Base-by-base conservation (phyloP, 345 rosid species). In the Kandelia obovata region DNA sequence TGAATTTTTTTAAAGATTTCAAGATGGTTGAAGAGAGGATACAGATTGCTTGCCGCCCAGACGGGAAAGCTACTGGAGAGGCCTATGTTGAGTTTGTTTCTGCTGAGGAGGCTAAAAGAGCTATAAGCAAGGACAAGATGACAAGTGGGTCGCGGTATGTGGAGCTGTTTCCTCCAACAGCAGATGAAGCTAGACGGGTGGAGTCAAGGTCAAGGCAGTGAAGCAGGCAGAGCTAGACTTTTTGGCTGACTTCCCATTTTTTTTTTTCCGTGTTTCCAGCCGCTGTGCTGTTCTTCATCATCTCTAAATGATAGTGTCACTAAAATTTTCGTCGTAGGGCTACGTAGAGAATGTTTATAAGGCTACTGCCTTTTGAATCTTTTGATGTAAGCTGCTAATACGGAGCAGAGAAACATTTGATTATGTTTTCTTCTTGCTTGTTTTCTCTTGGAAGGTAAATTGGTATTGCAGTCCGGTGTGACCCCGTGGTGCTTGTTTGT, bases 21-120 rank as follows among this genome's bases (percentile, higher is more conserved):
- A 80, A 79, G 67, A 75, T 93, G 23, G 69, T 80, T 6, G 87
- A 87, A 76, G 93, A 82, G 3, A 77, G 81, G 82, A 68, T 86
- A 66, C 96, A 87, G 62, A 85, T 93, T 19, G 96, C 94, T 10
- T 93, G 92, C 78, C 86, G 93, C 58, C 88, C 92, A 3, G 97
- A 90, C 75, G 97, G 98, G 67, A 90, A 86, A 78, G 93, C 97
- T 75, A 92, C 97, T 0, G 97, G 98, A 26, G 94, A 93, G 76
- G 97, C 96, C n/a, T 93, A 75, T 64, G 97, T 87, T 65, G 96
- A 87, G 84, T 92, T 92, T 78, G 79, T 72, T 65, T 85, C 98
- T 0, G 69, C 68, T 0, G 97, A 86, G 10, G 98, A 90, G 82
- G 97, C 97, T 2, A 89, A 77, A 80, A 82, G 80, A 74, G 97